Percentiles rank a stretch among this genome's conserved stretches.
Evolutionary conservation across 2,329 filamentous ascomycete genomes (phyloP).

Genomic region (Trichoderma sp.): DNA sequence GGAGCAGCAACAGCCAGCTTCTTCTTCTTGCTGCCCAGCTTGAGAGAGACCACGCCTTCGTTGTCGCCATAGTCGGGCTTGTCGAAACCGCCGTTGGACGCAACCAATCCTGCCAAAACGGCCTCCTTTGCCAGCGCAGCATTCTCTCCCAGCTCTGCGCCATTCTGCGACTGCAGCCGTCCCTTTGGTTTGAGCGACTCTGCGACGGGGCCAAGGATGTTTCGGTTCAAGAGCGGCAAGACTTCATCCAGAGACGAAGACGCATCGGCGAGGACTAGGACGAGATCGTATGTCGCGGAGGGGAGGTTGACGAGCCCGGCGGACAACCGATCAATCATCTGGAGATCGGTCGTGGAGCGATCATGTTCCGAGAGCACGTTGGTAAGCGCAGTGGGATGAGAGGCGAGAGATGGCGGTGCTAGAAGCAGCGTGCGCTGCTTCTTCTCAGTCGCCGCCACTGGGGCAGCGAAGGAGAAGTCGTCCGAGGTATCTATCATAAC

Average conservation of each 20-base stretch:
- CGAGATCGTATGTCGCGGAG: slow-evolving; percentile 75
- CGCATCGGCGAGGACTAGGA: slow-evolving; percentile 79
- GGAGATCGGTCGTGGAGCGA: slow-evolving; percentile 79
- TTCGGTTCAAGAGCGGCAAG: slow-evolving; percentile 63
- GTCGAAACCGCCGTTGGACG: slow-evolving; percentile 66
- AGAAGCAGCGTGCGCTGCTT: slow-evolving; percentile 73
- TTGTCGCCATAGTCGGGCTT: slow-evolving; percentile 65
- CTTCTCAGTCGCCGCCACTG: slow-evolving; percentile 38
- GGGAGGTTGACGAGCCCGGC: slow-evolving; percentile 80
- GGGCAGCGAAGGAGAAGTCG: slow-evolving; percentile 49
- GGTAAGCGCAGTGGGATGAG: slow-evolving; percentile 78
- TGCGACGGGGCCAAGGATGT: slow-evolving; percentile 24
- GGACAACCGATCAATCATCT: slow-evolving; percentile 95
- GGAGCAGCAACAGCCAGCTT: slow-evolving; percentile 34
- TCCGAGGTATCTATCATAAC: slow-evolving; percentile 59
- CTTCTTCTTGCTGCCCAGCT: slow-evolving; percentile 46
- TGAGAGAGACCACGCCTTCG: slow-evolving; percentile 60
- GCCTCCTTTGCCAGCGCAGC: slow-evolving; percentile 62
- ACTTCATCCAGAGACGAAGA: slow-evolving; percentile 53
- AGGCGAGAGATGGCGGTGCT: slow-evolving; percentile 85
- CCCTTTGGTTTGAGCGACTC: slow-evolving; percentile 28
- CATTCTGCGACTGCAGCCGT: slow-evolving; percentile 27
- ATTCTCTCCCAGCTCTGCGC: neutral
- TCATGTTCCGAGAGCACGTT: slow-evolving; percentile 73
- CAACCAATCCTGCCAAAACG: slow-evolving; percentile 78